A percentile compares a stretch with the other conserved stretches of the same genome.
Evolutionary conservation across 1,284 basidiomycete genomes (phyloP).

Genomic region (Moniliella sp.): DNA sequence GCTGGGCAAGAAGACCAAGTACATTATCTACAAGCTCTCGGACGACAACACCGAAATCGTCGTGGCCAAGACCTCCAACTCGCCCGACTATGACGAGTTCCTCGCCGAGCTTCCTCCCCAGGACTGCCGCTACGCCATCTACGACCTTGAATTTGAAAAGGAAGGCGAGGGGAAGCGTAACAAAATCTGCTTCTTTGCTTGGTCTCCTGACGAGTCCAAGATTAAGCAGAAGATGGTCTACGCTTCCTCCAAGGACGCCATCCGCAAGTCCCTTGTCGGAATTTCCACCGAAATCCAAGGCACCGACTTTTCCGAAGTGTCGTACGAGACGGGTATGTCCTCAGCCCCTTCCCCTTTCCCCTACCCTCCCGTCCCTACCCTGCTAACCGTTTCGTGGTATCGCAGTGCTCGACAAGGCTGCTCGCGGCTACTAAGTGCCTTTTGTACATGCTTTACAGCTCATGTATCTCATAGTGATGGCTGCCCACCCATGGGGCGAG

Average conservation of each 20-base stretch:
- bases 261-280: constrained; percentile 54
- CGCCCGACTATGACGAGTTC: constrained; percentile 54
- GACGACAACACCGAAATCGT: constrained; percentile 43
- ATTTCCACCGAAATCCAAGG: constrained; percentile 61
- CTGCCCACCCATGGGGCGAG: no score
- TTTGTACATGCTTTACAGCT: no score
- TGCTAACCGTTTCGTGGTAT: no score
- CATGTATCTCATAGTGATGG: no score
- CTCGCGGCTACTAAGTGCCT: no score
- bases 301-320: constrained; percentile 61
- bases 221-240: constrained; percentile 86
- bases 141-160: constrained; percentile 70
- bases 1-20: constrained; percentile 63
- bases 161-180: constrained; percentile 59
- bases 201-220: constrained; percentile 66
- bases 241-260: constrained; percentile 70
- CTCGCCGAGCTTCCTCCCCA: constrained; percentile 50
- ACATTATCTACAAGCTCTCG: constrained; percentile 62
- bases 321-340: constrained; percentile 54
- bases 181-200: constrained; percentile 70
- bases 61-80: constrained; percentile 19
- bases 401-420: no score
- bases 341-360: no score
- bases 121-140: constrained; percentile 71
- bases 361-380: no score